phyloP scores from a whole-genome alignment of 306 rosid species.

The Glycine tomentella region DNA sequence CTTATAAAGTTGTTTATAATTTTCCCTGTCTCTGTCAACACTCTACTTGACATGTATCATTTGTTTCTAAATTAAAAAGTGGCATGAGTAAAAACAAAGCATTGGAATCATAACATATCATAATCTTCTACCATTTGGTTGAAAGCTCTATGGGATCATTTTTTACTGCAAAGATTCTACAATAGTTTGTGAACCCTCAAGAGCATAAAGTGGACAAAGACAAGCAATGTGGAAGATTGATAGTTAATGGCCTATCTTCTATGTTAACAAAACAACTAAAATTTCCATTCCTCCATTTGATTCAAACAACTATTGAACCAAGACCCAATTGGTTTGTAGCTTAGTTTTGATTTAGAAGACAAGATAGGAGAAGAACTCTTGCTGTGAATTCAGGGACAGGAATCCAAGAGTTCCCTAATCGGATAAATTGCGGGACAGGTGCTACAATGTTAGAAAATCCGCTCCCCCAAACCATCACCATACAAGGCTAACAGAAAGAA shows the following conservation, averaged over 20 bases:
- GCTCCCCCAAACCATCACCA: no score
- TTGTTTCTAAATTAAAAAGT: neutral
- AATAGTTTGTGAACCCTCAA: slow-evolving; percentile 63
- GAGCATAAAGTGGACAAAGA: slow-evolving; percentile 75
- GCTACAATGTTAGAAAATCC: no score
- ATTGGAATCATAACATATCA: neutral
- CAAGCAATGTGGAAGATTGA: slow-evolving; percentile 26
- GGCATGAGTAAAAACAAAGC: neutral
- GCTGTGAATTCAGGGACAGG: slow-evolving; percentile 47
- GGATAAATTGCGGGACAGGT: no score
- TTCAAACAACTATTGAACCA: no score
- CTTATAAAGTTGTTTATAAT: neutral
- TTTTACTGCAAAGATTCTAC: neutral
- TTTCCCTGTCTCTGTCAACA: neutral
- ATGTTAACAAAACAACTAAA: no score
- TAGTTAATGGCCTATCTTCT: no score
- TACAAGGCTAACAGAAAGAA: slow-evolving; percentile 10
- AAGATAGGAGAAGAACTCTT: slow-evolving; percentile 39
- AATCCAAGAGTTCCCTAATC: no score
- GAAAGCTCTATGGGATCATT: neutral
- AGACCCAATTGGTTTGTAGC: slow-evolving; percentile 16
- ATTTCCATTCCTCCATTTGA: no score
- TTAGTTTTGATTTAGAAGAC: slow-evolving; percentile 44
- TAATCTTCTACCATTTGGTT: neutral
- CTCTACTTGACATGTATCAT: neutral